Evolutionary conservation across 805 yeast species (phyloP), one percentile per base, ranked within the genome.

Genomic region (Starmerella bacillaris): DNA sequence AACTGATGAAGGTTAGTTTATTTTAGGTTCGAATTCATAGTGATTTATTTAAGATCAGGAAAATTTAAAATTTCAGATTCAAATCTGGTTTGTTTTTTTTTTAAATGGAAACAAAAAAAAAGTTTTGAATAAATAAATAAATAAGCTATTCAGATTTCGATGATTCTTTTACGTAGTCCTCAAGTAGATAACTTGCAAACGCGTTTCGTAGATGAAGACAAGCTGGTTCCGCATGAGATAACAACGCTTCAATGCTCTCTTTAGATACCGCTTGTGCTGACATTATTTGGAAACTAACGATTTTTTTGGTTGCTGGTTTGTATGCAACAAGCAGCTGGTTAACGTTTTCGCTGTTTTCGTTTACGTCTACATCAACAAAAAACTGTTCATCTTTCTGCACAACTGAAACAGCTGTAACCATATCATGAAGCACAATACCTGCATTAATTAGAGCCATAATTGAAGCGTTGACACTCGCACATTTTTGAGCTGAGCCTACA

Each of bases 361-460:
- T 27, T 8, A 42, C 36, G 12, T 45, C 46, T 2, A 38, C 38
- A 17, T 48, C 50, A 1, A 44, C 40, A 17, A 24, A 38, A 2
- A 45, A 16, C 11, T 24, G 19, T n/a, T 32, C 39, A 15, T 22
- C 43, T 2, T 31, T 19, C 7, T 29, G 19, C 14, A 38, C 30
- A 2, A 49, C 55, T 4, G 53, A 34, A 2, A 51, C 56, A 12
- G 60, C 57, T 5, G 82, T 68, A 1, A 83, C 84, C 41, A 83
- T 59, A 49, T 84, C 92, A 37, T 68, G 62, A 20, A 82, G 52
- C 47, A 84, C 92, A 19, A 86, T 72, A 5, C 83, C 83, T 0
- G 94, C 75, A 54, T 89, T 89, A 0, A 78, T 72, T 37, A 89
- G 54, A 0, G 94, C 92, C 34, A 82, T 51, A 3, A 78, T 69